Percentiles rank a stretch among this genome's conserved stretches.
phyloP scores from a whole-genome alignment of 352 stramenopile genomes.

The Phytophthora ohioensis region DNA sequence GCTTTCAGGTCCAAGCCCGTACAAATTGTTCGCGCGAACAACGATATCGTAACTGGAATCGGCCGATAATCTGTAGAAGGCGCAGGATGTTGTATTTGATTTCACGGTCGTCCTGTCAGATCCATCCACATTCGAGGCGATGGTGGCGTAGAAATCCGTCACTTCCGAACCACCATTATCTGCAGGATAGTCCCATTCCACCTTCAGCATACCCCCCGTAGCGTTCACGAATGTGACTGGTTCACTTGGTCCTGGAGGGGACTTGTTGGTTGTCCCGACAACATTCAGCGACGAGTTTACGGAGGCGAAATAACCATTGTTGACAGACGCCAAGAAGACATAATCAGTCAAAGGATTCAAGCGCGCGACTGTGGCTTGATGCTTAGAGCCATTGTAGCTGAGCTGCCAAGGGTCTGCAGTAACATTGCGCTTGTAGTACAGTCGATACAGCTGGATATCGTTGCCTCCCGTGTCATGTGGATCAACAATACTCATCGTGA shows the following conservation, averaged over 20 bases:
- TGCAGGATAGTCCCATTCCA: conserved; percentile 48
- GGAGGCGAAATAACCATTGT: conserved; percentile 57
- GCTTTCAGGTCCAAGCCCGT: conserved; percentile 47
- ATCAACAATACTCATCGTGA: conserved; percentile 54
- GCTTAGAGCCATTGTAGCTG: conserved; percentile 31
- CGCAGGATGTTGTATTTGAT: conserved; percentile 21
- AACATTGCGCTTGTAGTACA: conserved; percentile 50
- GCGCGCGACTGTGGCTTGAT: conserved; percentile 44
- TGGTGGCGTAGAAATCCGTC: conserved; percentile 41
- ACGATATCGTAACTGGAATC: conserved; percentile 55
- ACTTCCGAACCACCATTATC: conserved; percentile 53
- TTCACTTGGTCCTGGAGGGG: conserved; percentile 56
- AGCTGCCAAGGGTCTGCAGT: conserved; percentile 44
- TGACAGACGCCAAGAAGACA: conserved; percentile 48
- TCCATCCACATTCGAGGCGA: conserved; percentile 39
- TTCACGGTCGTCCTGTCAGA: conserved; percentile 30
- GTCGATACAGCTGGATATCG: conserved; percentile 43
- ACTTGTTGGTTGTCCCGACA: conserved; percentile 49
- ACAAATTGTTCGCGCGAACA: conserved; percentile 52
- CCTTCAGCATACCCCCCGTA: conserved; percentile 59
- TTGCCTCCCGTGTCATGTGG: conserved; percentile 59
- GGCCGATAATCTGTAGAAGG: conserved; percentile 53
- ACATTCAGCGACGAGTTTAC: conserved; percentile 47
- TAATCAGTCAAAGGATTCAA: conserved; percentile 47
- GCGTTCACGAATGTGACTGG: conserved; percentile 19